Percentiles rank a stretch among this genome's conserved stretches.
phyloP scores from a whole-genome alignment of 495 filamentous ascomycete genomes.

The Cenococcum geophilum region DNA sequence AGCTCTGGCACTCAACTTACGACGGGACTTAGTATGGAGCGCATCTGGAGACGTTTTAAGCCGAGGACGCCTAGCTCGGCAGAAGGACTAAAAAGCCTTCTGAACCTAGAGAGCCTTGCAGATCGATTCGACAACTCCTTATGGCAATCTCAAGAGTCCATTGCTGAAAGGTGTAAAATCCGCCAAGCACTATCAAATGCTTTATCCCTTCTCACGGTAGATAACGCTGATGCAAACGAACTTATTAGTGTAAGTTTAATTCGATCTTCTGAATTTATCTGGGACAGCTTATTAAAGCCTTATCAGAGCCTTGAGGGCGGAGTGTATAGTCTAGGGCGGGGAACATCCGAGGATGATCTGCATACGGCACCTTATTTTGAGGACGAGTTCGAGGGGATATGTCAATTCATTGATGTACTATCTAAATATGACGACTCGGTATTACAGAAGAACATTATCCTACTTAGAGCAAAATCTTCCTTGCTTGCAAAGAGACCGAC shows the following conservation, averaged over 20 bases:
- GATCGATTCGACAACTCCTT: slow-evolving; percentile 62
- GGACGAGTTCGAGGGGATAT: slow-evolving; percentile 58
- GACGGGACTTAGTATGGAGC: slow-evolving; percentile 79
- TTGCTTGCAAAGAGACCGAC: slow-evolving; percentile 23
- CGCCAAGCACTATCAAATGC: slow-evolving; percentile 30
- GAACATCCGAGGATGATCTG: slow-evolving; percentile 14
- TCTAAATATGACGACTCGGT: not conserved
- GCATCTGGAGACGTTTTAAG: slow-evolving; percentile 66
- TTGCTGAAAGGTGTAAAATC: slow-evolving; percentile 30
- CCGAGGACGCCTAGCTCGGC: slow-evolving; percentile 56
- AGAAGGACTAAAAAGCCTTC: slow-evolving; percentile 45
- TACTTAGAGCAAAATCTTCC: slow-evolving; percentile 11
- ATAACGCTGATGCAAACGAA: slow-evolving; percentile 20
- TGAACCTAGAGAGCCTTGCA: slow-evolving; percentile 62
- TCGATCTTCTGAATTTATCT: not conserved
- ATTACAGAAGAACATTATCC: too few relatives aligned
- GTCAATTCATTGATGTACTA: slow-evolving; percentile 48
- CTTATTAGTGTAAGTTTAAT: slow-evolving; percentile 22
- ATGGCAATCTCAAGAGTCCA: slow-evolving; percentile 39
- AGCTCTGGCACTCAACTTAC: slow-evolving; percentile 24
- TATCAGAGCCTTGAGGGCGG: slow-evolving; percentile 20
- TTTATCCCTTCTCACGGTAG: slow-evolving; percentile 15
- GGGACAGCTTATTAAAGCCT: not conserved
- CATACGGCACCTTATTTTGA: slow-evolving; percentile 46
- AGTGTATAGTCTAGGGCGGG: slow-evolving; percentile 22